A percentile compares a stretch with the other conserved stretches of the same genome.
Evolutionary conservation across 1,284 basidiomycete genomes (phyloP).

Genomic region (Irpex lacteus): DNA sequence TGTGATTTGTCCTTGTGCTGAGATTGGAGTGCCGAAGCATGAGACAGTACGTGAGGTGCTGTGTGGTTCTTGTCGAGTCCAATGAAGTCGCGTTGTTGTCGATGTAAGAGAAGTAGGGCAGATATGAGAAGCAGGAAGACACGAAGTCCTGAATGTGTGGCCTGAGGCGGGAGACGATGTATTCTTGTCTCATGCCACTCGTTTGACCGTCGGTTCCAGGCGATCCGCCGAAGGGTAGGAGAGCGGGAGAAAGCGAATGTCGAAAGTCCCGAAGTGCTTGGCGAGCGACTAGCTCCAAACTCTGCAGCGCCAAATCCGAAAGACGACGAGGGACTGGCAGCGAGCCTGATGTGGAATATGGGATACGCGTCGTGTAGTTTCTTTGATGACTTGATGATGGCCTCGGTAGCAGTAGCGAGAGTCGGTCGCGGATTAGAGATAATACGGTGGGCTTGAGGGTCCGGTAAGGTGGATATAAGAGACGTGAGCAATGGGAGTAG

Average conservation of each 20-base stretch:
- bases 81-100: constrained; percentile 26
- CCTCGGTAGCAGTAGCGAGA: constrained; percentile 66
- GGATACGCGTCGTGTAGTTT: constrained; percentile 76
- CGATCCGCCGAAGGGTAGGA: constrained; percentile 48
- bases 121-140: constrained; percentile 70
- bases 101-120: constrained; percentile 76
- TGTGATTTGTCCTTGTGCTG: constrained; percentile 62
- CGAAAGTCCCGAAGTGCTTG: constrained; percentile 12
- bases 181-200: constrained; percentile 72
- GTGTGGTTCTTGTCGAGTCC: constrained; percentile 23
- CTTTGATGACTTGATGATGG: constrained; percentile 63
- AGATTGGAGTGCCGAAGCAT: constrained; percentile 40
- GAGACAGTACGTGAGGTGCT: constrained; percentile 24
- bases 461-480: constrained; percentile 61
- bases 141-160: constrained; percentile 74
- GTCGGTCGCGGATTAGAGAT: constrained; percentile 77
- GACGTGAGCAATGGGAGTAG: constrained; percentile 68
- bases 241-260: constrained; percentile 18
- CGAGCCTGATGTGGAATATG: constrained; percentile 60
- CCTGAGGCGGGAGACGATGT: constrained; percentile 69
- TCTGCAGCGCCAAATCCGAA: constrained; percentile 21
- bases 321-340: constrained; percentile 25
- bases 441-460: constrained; percentile 65
- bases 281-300: constrained; percentile 19
- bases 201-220: constrained; percentile 14